Base-by-base conservation (phyloP, 441 rosid genomes). In the Manihot esculenta region DNA sequence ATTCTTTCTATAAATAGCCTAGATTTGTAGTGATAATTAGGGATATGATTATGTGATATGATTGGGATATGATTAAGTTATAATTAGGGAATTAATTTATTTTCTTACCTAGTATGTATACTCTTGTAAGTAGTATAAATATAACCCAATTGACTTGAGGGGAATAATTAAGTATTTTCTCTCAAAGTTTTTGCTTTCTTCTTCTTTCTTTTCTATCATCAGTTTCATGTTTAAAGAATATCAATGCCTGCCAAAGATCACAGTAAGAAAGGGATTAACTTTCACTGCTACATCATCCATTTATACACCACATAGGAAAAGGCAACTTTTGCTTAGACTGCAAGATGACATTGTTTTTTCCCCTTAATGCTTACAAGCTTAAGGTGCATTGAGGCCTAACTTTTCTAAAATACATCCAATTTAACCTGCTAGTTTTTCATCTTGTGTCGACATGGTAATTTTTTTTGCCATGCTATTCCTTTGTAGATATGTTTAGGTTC, bases 311-410 rank as follows among this genome's bases (percentile, higher is more conserved):
- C 35, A 20, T 18, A 14, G 35, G 54, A 6, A 11, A 55, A 54
- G 35, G 50, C 21, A 3, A 11, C 51, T 14, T 67, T 55, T 26
- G n/a, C 1, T 41, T 18, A 23, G 45, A 24, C 57, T 14, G 10
- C 54, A 23, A 23, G 13, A 0, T 23, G 7, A 15, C 26, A 47
- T 64, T 26, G 15, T 47, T 23, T 47, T 26, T 15, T 20, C 27
- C 64, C n/a, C n/a, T 56, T 54, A 30, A 33, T 58, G n/a, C 44
- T 60, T 60, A 38, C 64, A 18, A 60, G 47, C 23, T 18, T 13
- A 35, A 33, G 17, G 44, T 60, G 45, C 0, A 8, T 33, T 60
- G 23, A 17, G 44, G 23, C 11, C 47, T 21, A 15, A 58, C 35
- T 7, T 60, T 60, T 10, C n/a, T 17, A 21, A 24, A 47, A 26